These are phyloP conservation scores for Fremontodendron californicum DNA, from an alignment of 345 rosid species.

Conservation along the genomic window DNA sequence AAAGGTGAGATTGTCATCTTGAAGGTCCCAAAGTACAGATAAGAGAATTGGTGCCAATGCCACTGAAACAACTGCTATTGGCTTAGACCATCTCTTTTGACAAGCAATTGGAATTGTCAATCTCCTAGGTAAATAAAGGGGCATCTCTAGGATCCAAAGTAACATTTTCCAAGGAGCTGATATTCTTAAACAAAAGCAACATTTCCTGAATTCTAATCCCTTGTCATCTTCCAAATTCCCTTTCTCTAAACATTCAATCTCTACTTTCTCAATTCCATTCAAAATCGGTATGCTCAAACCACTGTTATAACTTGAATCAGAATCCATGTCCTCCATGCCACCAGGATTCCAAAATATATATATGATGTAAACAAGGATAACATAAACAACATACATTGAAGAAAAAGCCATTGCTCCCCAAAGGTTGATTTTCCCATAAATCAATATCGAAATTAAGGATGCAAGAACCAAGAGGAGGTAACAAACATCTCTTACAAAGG, in stretches of 20 bases:
- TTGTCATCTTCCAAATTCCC: slow-evolving; percentile 25
- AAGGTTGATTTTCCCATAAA: slow-evolving; percentile 45
- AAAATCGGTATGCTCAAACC: slow-evolving; percentile 41
- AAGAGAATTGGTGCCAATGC: slow-evolving; percentile 62
- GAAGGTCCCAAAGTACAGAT: slow-evolving; percentile 44
- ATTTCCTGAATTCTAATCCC: slow-evolving; percentile 17
- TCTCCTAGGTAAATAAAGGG: slow-evolving; percentile 68
- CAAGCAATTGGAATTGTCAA: slow-evolving; percentile 70
- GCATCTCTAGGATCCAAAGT: slow-evolving; percentile 46
- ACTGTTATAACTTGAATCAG: slow-evolving; percentile 18
- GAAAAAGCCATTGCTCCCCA: slow-evolving; percentile 63
- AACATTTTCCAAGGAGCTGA: slow-evolving; percentile 28
- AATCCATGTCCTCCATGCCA: background rate
- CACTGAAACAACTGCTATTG: slow-evolving; percentile 58
- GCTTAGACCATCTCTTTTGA: slow-evolving; percentile 70
- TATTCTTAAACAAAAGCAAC: slow-evolving; percentile 18
- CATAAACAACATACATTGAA: slow-evolving; percentile 53
- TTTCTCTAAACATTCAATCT: slow-evolving; percentile 25
- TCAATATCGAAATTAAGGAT: slow-evolving; percentile 46
- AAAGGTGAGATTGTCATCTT: slow-evolving; percentile 20
- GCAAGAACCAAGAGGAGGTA: slow-evolving; percentile 58
- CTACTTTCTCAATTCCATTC: slow-evolving; percentile 27
- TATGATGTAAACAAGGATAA: slow-evolving; percentile 50
- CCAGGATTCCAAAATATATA: slow-evolving; percentile 20
- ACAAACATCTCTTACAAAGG: slow-evolving; percentile 62